Base-by-base conservation (phyloP, 805 yeast species). In the Starmerella bacillaris region DNA sequence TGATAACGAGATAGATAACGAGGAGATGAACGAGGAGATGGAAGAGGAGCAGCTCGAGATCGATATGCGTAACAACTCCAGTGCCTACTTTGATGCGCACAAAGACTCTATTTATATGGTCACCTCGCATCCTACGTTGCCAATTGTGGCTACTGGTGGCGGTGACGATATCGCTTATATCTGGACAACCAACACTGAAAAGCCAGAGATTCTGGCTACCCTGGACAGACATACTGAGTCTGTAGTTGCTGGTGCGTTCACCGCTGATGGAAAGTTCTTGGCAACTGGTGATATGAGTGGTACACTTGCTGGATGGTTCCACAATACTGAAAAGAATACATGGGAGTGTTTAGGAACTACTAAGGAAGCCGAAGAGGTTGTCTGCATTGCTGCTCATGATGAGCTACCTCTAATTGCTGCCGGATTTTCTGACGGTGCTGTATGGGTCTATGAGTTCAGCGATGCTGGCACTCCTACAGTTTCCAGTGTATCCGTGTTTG, bases 251-350 rank as follows among this genome's bases (percentile, higher is more conserved):
- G 84, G 89, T 34, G 82, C 74, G 0, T 89, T 89, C 57, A 73
- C 93, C 1, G 57, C 63, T 24, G 89, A 80, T 49, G 99, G 96
- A 18, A 65, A 70, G 30, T 83, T 63, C 49, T 61, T 79, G 29
- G 65, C 89, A 9, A 77, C 94, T 4, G 96, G 86, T 27, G 99
- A 92, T 57, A 89, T 89, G 99, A 73, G 73, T 36, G 96, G 98
- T 36, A n/a, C n/a, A n/a, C 72, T 72, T 48, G 64, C 86, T 21
- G 64, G 78, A 46, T 70, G 83, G 12, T 78, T 74, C 60, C 69
- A 72, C 51, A 55, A 65, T 31, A 74, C 75, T 47, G 75, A 76
- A 30, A 94, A 92, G 20, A 82, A 84, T 53, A 68, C 70, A 38
- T 86, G 96, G 96, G 65, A 62, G 42, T 58, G 67, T 47, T 61